Conservation (phyloP, 805 yeast genomes). For the Helenozyma rhizophorensis region DNA sequence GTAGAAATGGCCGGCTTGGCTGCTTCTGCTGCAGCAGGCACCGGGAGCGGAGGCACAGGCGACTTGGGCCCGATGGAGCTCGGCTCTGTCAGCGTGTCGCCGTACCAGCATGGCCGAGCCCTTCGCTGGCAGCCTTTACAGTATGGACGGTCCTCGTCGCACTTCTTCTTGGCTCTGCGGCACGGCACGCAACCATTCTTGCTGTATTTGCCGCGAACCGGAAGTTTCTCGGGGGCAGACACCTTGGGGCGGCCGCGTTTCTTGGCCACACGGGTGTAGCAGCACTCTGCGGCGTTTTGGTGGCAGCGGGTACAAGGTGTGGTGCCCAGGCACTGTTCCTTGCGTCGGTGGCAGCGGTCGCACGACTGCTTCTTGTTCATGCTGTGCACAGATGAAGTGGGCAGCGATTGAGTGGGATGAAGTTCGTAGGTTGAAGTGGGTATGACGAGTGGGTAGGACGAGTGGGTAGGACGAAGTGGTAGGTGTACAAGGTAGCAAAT, state of each 20-base stretch:
- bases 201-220: slow-evolving; percentile 9
- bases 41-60: neutral
- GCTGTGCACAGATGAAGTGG: neutral
- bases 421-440: no score
- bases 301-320: slow-evolving; percentile 19
- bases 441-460: no score
- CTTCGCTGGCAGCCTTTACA: slow-evolving; percentile 17
- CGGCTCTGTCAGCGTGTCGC: neutral
- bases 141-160: slow-evolving; percentile 21
- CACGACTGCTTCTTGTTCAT: slow-evolving; percentile 16
- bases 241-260: slow-evolving; percentile 21
- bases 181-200: slow-evolving; percentile 19
- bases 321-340: slow-evolving; percentile 19
- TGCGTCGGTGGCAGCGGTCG: slow-evolving; percentile 22
- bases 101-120: slow-evolving; percentile 10
- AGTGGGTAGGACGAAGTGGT: no score
- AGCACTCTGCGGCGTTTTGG: slow-evolving; percentile 8
- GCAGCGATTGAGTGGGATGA: no score
- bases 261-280: slow-evolving; percentile 11
- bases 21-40: neutral
- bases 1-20: neutral
- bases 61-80: no score
- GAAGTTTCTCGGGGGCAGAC: neutral
- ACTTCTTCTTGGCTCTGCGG: slow-evolving; percentile 19
- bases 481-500: no score